Percentiles rank a stretch among this genome's conserved stretches.
Evolutionary conservation across 1,139 yeast genomes (phyloP).

Genomic region (Protomyces gravidus): DNA sequence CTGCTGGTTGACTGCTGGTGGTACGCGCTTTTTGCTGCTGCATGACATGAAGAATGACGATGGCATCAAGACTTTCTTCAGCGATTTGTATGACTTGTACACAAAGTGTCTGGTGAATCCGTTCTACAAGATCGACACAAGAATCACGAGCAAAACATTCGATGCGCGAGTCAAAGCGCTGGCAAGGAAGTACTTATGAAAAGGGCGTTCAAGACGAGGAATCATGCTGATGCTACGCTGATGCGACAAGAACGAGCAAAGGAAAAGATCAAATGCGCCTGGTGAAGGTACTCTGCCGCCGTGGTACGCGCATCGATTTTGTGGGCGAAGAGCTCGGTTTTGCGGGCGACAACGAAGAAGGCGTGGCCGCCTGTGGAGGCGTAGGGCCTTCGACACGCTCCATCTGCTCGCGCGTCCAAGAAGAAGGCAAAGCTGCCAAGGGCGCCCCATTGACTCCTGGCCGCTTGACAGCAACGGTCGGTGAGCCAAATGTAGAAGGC

Average conservation of each 20-base stretch:
- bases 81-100: conserved; percentile 80
- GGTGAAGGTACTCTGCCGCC: neutral
- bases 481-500: neutral
- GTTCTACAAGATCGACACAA: conserved; percentile 71
- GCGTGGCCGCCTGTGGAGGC: neutral
- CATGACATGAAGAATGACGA: conserved; percentile 68
- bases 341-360: neutral
- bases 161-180: conserved; percentile 67
- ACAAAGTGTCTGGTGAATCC: conserved; percentile 84
- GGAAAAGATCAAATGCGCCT: neutral
- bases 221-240: too few relatives aligned
- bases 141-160: conserved; percentile 69
- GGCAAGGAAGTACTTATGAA: conserved; percentile 69
- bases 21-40: conserved; percentile 71
- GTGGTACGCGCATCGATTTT: neutral
- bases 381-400: neutral
- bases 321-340: neutral
- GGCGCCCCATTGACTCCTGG: neutral
- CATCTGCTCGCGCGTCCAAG: neutral
- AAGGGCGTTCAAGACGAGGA: too few relatives aligned
- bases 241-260: neutral
- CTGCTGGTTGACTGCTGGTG: conserved; percentile 70
- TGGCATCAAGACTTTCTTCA: conserved; percentile 73
- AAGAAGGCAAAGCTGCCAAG: neutral
- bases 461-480: neutral